phyloP scores from a whole-genome alignment of 305 asterid species.

The Fraxinus dipetala region DNA sequence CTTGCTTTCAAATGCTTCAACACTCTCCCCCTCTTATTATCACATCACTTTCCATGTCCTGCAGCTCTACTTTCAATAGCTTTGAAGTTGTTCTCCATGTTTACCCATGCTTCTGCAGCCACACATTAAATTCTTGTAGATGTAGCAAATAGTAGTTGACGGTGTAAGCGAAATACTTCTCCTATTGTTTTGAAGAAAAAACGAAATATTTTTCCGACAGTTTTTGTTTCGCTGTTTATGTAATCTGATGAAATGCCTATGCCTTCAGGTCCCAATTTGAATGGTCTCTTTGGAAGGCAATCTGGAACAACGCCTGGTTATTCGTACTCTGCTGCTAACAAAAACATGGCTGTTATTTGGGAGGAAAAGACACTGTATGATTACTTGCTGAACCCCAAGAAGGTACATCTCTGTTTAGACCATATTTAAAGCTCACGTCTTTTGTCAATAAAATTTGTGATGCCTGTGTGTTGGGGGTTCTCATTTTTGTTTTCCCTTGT shows the following conservation, averaged over 20 bases:
- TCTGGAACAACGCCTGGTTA: conserved; percentile 78
- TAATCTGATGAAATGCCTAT: conserved; percentile 14
- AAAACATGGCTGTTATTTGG: conserved; percentile 72
- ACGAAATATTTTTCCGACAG: neutral
- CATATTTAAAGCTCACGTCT: neutral
- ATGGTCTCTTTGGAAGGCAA: conserved; percentile 77
- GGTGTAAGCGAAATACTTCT: neutral
- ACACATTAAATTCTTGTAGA: neutral
- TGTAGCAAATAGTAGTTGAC: neutral
- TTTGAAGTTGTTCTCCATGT: neutral
- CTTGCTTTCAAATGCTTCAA: neutral
- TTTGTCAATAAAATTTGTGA: neutral
- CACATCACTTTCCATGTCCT: neutral
- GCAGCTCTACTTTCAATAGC: neutral
- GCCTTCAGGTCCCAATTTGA: conserved; percentile 65
- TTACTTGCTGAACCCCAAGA: conserved; percentile 75
- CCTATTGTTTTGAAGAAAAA: neutral
- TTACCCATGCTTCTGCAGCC: neutral
- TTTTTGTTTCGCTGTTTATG: neutral
- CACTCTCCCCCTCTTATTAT: neutral
- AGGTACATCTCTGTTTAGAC: conserved; percentile 38
- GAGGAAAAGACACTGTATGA: conserved; percentile 72
- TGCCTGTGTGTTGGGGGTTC: neutral
- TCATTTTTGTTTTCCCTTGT: neutral
- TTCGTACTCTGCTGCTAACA: conserved; percentile 78